Evolutionary conservation across 345 rosid species (phyloP).

Genomic region (Eucalyptus pauciflora): DNA sequence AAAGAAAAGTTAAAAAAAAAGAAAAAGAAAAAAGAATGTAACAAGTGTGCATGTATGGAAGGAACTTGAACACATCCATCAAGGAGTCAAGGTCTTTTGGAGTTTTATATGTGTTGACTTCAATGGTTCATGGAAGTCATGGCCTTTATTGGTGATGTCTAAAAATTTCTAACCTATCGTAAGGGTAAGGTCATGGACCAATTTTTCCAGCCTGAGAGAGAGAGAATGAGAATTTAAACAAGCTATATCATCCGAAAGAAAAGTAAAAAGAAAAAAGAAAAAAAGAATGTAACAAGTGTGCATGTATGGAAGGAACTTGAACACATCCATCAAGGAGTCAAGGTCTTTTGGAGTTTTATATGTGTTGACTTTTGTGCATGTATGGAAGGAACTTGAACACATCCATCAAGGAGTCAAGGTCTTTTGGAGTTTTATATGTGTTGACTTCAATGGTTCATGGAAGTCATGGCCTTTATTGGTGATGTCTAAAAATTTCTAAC

Average conservation of each 20-base stretch:
- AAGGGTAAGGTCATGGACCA: not conserved
- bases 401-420: not conserved
- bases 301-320: not conserved
- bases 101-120: not conserved
- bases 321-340: not conserved
- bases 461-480: not conserved
- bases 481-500: not conserved
- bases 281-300: not conserved
- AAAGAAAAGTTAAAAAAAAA: fast-evolving
- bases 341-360: too few relatives aligned
- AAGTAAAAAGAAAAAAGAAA: fast-evolving
- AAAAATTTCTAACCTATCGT: not conserved
- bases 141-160: not conserved
- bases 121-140: not conserved
- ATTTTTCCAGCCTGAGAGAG: too few relatives aligned
- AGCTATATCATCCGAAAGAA: not conserved
- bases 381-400: not conserved
- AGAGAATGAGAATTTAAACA: not conserved
- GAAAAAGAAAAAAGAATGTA: not conserved
- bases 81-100: not conserved
- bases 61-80: not conserved
- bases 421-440: not conserved
- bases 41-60: not conserved
- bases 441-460: not conserved
- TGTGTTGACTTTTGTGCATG: not conserved